Percentiles rank a stretch among this genome's conserved stretches.
These are phyloP conservation scores for Paecilomyces variotii DNA, from an alignment of 2,329 filamentous ascomycete genomes.

Conservation along the genomic window DNA sequence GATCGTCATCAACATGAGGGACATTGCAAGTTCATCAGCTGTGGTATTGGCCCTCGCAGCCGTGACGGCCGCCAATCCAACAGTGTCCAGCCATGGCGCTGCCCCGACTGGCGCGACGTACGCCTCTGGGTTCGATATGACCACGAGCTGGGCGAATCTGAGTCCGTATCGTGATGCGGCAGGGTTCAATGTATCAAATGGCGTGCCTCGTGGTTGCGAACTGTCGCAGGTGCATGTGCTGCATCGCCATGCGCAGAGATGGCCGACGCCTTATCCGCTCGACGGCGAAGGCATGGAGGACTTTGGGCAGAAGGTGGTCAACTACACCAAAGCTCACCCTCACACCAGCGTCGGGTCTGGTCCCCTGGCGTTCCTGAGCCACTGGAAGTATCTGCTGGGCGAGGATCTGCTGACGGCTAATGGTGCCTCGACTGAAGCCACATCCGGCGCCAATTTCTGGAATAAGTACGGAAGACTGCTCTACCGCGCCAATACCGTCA, in stretches of 20 bases:
- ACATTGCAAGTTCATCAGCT: background rate
- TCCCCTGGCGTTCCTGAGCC: slow-evolving; percentile 46
- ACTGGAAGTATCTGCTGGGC: slow-evolving; percentile 42
- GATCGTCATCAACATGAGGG: background rate
- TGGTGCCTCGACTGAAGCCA: slow-evolving; percentile 45
- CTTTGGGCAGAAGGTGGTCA: slow-evolving; percentile 43
- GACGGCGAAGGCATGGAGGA: slow-evolving; percentile 43
- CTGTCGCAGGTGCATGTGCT: slow-evolving; percentile 47
- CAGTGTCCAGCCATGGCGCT: background rate
- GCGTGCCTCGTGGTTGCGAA: slow-evolving; percentile 49
- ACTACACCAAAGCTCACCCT: slow-evolving; percentile 34
- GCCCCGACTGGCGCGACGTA: slow-evolving; percentile 17
- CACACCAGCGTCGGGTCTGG: slow-evolving; percentile 33
- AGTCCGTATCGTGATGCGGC: slow-evolving; percentile 20
- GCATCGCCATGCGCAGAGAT: slow-evolving; percentile 49
- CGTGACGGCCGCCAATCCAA: background rate
- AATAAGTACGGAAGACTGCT: slow-evolving; percentile 47
- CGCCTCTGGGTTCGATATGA: slow-evolving; percentile 24
- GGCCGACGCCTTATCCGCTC: slow-evolving; percentile 38
- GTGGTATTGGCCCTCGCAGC: background rate
- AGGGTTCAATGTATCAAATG: slow-evolving; percentile 22
- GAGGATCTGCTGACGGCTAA: slow-evolving; percentile 40
- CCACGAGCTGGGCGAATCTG: slow-evolving; percentile 22
- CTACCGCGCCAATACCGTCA: slow-evolving; percentile 44
- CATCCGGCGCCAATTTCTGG: slow-evolving; percentile 46